These are phyloP conservation scores for Sindora glabra DNA, from an alignment of 306 rosid genomes.

Conservation along the genomic window DNA sequence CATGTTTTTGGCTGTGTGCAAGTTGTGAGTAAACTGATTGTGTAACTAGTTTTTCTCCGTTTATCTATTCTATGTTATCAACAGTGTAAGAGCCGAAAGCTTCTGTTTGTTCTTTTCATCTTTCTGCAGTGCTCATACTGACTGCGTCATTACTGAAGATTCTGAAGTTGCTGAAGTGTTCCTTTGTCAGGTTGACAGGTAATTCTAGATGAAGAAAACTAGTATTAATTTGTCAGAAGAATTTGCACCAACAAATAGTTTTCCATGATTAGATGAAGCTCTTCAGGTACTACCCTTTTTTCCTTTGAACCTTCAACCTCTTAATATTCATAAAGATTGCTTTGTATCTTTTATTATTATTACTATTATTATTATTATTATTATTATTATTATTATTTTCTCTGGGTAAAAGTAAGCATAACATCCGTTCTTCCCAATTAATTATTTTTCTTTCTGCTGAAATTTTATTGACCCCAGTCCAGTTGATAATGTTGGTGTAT, in stretches of 20 bases:
- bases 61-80: neutral
- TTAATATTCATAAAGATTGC: neutral
- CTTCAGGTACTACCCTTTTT: neutral
- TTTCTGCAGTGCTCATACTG: slow-evolving; percentile 69
- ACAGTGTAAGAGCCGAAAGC: neutral
- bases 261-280: neutral
- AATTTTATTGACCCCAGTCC: neutral
- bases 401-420: neutral
- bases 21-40: too few relatives aligned
- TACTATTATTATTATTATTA: neutral
- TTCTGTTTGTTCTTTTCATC: neutral
- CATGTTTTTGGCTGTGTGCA: too few relatives aligned
- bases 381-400: neutral
- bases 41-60: too few relatives aligned
- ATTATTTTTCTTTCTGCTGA: neutral
- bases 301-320: neutral
- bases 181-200: slow-evolving; percentile 72
- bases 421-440: neutral
- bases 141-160: slow-evolving; percentile 73
- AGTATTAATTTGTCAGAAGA: neutral
- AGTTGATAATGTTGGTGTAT: neutral
- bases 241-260: neutral
- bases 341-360: neutral
- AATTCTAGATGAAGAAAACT: neutral
- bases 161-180: slow-evolving; percentile 55